phyloP scores from a whole-genome alignment of 1,139 yeast genomes.

The Saccharomyces hybrid region DNA sequence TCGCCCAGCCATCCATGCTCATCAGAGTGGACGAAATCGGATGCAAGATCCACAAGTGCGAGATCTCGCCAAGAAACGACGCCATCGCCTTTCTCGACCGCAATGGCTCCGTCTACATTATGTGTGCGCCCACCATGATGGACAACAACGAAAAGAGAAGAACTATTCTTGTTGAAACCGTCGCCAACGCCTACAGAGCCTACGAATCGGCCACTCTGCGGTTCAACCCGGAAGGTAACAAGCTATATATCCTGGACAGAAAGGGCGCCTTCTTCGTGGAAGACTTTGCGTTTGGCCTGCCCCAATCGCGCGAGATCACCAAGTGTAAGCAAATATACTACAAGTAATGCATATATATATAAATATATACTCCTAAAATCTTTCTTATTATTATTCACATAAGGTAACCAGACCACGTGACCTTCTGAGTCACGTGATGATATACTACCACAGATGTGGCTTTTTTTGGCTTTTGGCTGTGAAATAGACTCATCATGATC shows the following conservation, averaged over 20 bases:
- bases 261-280: slow-evolving; percentile 71
- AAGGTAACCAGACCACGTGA: background rate
- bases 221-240: slow-evolving; percentile 77
- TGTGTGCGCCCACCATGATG: slow-evolving; percentile 53
- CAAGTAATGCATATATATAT: background rate
- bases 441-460: background rate
- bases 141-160: slow-evolving; percentile 48
- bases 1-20: slow-evolving; percentile 50
- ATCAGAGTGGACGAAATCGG: slow-evolving; percentile 75
- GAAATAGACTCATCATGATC: background rate
- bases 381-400: background rate
- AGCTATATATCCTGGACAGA: slow-evolving; percentile 66
- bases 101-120: slow-evolving; percentile 65
- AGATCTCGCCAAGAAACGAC: slow-evolving; percentile 79
- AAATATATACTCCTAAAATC: background rate
- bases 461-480: background rate
- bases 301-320: slow-evolving; percentile 69
- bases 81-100: slow-evolving; percentile 74
- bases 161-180: slow-evolving; percentile 69
- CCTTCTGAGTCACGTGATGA: background rate
- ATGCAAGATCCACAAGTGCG: slow-evolving; percentile 60
- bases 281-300: slow-evolving; percentile 82
- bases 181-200: slow-evolving; percentile 59
- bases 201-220: slow-evolving; percentile 67
- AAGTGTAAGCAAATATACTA: slow-evolving; percentile 51